phyloP scores from a whole-genome alignment of 768 basidiomycete species.

The Rossbeevera mucosa region DNA sequence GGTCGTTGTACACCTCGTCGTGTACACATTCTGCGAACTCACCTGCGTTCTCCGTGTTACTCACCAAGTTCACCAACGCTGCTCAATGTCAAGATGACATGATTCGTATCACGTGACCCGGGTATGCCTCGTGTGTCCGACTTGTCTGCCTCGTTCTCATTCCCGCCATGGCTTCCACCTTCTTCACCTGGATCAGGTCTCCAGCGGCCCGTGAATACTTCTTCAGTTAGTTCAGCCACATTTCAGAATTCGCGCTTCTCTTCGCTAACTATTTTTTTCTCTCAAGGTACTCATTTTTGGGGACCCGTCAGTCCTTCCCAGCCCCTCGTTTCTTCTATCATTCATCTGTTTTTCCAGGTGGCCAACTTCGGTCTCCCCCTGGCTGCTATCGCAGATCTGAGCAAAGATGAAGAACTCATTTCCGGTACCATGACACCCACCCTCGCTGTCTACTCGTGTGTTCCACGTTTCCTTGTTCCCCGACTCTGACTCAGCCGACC shows the following conservation, averaged over 20 bases:
- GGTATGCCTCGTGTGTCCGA: not conserved
- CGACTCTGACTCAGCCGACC: conserved; percentile 7
- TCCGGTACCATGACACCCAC: conserved; percentile 96
- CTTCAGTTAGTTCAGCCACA: conserved; percentile 64
- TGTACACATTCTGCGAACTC: not conserved
- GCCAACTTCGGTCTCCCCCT: conserved; percentile 98
- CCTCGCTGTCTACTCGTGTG: conserved; percentile 88
- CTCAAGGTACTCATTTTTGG: conserved; percentile 93
- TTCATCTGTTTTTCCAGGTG: conserved; percentile 47
- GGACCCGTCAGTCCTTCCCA: conserved; percentile 68
- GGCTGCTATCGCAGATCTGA: conserved; percentile 86
- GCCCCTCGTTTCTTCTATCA: conserved; percentile 1
- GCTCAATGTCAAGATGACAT: too few relatives aligned
- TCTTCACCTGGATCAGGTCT: conserved; percentile 85
- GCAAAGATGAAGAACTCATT: conserved; percentile 93
- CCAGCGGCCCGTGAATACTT: conserved; percentile 93
- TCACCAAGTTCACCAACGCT: too few relatives aligned
- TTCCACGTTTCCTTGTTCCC: conserved; percentile 21
- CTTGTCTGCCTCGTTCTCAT: not conserved
- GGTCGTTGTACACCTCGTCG: not conserved
- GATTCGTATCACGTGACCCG: conserved; percentile 9
- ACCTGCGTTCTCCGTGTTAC: not conserved
- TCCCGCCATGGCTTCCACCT: conserved; percentile 69
- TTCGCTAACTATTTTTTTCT: conserved; percentile 16
- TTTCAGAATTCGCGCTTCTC: conserved; percentile 1